phyloP scores from a whole-genome alignment of 164 flowering plant genomes.

The Hamamelis virginiana region DNA sequence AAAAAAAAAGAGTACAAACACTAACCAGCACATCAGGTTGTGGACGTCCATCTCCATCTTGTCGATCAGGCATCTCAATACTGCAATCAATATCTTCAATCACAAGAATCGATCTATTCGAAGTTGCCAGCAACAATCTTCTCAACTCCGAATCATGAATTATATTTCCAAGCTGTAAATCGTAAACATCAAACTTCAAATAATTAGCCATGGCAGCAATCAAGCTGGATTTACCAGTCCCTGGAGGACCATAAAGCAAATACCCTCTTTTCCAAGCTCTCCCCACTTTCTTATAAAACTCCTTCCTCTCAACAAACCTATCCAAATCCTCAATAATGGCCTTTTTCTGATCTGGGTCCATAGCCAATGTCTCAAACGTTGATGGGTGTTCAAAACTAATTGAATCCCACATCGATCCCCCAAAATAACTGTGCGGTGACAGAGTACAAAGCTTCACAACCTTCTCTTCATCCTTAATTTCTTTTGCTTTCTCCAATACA shows the following conservation, averaged over 20 bases:
- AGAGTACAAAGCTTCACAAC: constrained; percentile 34
- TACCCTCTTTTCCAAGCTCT: constrained; percentile 30
- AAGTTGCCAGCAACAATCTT: constrained; percentile 21
- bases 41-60: not conserved
- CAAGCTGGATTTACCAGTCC: constrained; percentile 37
- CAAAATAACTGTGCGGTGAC: not conserved
- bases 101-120: constrained; percentile 28
- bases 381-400: constrained; percentile 31
- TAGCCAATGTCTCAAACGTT: constrained; percentile 29
- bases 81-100: constrained; percentile 35
- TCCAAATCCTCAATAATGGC: constrained; percentile 23
- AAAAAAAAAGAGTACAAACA: no score
- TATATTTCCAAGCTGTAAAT: constrained; percentile 22
- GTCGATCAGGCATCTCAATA: constrained; percentile 18
- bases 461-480: constrained; percentile 25
- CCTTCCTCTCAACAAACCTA: constrained; percentile 28
- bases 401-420: constrained; percentile 17
- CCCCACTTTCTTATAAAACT: constrained; percentile 26
- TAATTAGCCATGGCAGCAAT: constrained; percentile 36
- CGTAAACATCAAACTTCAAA: constrained; percentile 29
- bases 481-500: constrained; percentile 21
- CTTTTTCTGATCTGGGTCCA: constrained; percentile 23
- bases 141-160: constrained; percentile 21
- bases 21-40: not conserved
- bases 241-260: constrained; percentile 24